phyloP scores from a whole-genome alignment of 495 filamentous ascomycete genomes.

The Penicillium pulvis region DNA sequence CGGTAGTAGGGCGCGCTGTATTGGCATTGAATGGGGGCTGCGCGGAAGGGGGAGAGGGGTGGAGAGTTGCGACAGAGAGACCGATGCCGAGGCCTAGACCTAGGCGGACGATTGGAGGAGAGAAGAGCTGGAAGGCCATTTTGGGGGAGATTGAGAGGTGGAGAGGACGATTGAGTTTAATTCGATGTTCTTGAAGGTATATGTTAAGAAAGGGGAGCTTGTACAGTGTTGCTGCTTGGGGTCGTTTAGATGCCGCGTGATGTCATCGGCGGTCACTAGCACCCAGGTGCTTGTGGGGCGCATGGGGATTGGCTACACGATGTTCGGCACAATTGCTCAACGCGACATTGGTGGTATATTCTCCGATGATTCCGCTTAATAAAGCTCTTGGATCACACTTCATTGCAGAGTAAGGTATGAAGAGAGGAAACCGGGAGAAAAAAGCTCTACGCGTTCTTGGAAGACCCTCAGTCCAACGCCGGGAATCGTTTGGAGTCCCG shows the following conservation, averaged over 20 bases:
- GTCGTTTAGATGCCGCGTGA: slow-evolving; percentile 13
- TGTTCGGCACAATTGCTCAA: no score
- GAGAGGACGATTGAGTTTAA: not conserved
- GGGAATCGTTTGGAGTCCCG: no score
- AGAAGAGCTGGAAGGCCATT: slow-evolving; percentile 36
- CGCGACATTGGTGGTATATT: no score
- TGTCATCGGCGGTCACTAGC: slow-evolving; percentile 14
- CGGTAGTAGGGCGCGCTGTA: slow-evolving; percentile 34
- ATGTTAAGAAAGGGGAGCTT: not conserved
- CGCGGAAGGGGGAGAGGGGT: slow-evolving; percentile 41
- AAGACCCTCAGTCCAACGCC: no score
- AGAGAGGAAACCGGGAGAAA: no score
- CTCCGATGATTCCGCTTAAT: no score
- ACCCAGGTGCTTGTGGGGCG: slow-evolving; percentile 5
- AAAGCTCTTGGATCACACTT: no score
- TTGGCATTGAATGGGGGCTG: slow-evolving; percentile 43
- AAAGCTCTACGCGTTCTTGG: no score
- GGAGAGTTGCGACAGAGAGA: slow-evolving; percentile 33
- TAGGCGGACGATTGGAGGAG: slow-evolving; percentile 39
- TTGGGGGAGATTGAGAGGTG: not conserved
- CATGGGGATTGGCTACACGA: slow-evolving; percentile 6
- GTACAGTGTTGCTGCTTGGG: not conserved
- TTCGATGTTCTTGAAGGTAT: not conserved
- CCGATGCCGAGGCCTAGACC: slow-evolving; percentile 47
- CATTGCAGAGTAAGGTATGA: no score